These are phyloP conservation scores for Neoascochyta sp. DNA, from an alignment of 2,329 filamentous ascomycete species.

Conservation along the genomic window DNA sequence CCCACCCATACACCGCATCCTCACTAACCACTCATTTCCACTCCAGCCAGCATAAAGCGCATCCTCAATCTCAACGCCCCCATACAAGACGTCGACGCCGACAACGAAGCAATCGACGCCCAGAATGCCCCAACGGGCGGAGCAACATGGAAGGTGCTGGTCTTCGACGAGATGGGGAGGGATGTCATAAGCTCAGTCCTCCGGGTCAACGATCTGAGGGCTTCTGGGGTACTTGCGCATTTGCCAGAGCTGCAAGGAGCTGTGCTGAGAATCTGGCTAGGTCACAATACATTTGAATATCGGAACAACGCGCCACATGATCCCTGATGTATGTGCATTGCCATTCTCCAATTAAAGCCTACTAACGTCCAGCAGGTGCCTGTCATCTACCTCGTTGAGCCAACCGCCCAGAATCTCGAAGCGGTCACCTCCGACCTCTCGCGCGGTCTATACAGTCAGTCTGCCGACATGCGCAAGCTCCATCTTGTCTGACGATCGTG, in stretches of 20 bases:
- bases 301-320: constrained; percentile 75
- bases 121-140: constrained; percentile 11
- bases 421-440: constrained; percentile 81
- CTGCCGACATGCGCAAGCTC: too few relatives aligned
- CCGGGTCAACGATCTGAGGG: constrained; percentile 84
- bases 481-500: constrained; percentile 29
- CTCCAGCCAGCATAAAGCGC: constrained; percentile 83
- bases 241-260: constrained; percentile 1
- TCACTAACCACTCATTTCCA: constrained; percentile 11
- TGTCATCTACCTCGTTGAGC: constrained; percentile 93
- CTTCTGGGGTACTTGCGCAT: constrained; percentile 62
- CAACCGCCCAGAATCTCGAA: constrained; percentile 74
- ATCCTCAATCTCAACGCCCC: constrained; percentile 91
- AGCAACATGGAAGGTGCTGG: constrained; percentile 57
- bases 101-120: constrained; percentile 53
- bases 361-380: constrained; percentile 47
- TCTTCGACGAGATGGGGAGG: constrained; percentile 87
- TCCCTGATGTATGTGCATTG: constrained; percentile 70
- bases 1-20: background rate
- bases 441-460: constrained; percentile 66
- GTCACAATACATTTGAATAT: constrained; percentile 56
- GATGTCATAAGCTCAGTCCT: constrained; percentile 97
- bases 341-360: background rate
- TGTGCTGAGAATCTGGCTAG: constrained; percentile 65
- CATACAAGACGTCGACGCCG: constrained; percentile 51